These are phyloP conservation scores for Adiantum capillusveneris DNA, from an alignment of 75 land plant genomes.

Conservation along the genomic window DNA sequence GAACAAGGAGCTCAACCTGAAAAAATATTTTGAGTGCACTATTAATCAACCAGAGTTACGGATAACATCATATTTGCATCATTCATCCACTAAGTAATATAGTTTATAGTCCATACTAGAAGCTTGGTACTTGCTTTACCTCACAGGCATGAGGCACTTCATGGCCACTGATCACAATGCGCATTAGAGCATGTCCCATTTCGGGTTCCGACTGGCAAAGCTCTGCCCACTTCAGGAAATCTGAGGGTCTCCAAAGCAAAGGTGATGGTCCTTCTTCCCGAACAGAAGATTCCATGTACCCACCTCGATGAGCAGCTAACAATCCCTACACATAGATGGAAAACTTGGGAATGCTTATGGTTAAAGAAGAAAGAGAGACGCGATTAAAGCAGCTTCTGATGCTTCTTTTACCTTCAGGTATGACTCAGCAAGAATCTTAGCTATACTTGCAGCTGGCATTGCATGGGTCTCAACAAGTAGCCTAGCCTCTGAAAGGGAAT, in stretches of 20 bases:
- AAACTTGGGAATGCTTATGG: too few relatives aligned
- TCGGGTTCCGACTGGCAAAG: conserved; percentile 93
- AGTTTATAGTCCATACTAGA: too few relatives aligned
- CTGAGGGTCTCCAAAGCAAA: conserved; percentile 86
- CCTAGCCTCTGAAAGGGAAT: conserved; percentile 88
- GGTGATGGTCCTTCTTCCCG: conserved; percentile 97
- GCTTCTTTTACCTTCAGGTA: conserved; percentile 67
- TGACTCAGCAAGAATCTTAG: conserved; percentile 92
- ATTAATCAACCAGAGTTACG: too few relatives aligned
- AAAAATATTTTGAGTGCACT: too few relatives aligned
- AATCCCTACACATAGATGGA: conserved; percentile 53
- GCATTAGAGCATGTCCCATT: conserved; percentile 96
- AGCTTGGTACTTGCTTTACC: conserved; percentile 29
- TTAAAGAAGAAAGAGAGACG: neutral
- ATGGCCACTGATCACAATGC: conserved; percentile 89
- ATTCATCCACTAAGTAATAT: too few relatives aligned
- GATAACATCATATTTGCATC: too few relatives aligned
- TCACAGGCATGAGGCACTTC: conserved; percentile 99
- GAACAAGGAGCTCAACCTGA: conserved; percentile 97
- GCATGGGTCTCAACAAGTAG: conserved; percentile 80
- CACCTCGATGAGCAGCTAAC: conserved; percentile 97
- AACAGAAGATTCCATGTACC: conserved; percentile 80
- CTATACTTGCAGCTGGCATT: conserved; percentile 77
- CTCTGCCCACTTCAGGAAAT: conserved; percentile 91
- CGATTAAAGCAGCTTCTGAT: too few relatives aligned